Evolutionary conservation across 306 rosid species (phyloP), one percentile per base, ranked within the genome.

Genomic region (Cicer pinnatifidum): DNA sequence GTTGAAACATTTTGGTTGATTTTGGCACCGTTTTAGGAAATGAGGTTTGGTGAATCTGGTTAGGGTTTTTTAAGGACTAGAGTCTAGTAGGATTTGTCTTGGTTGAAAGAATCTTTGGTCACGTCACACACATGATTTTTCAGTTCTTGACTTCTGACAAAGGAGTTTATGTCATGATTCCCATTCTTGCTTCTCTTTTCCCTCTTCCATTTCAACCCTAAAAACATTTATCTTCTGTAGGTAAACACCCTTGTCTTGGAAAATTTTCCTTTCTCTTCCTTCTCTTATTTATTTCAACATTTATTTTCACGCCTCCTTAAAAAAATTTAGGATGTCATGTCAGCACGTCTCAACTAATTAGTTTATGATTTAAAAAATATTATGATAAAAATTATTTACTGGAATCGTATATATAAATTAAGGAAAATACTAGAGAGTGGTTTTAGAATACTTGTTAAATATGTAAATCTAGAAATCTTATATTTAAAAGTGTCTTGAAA

Each of bases 81-180:
- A 28, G 33, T 28, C 33, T 28, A 28, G 33, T 28, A 28, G 74
- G 87, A 80, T 75, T 72, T 71, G 83, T 60, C 75, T 81, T 69
- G 60, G 78, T 76, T 76, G 58, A 63, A 67, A 78, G 89, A 87
- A 91, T 91, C 97, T 91, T 87, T 84, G 87, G 89, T 86, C 91
- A 86, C 92, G 89, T 89, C 97, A 89, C 76, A 89, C 83, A 71
- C 88, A 80, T 64, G 88, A 84, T 90, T 82, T 90, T 86, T 86
- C 85, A 68, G 89, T 90, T 82, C 88, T 81, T 85, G 84, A 83
- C 72, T 50, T 85, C 91, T 89, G 92, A 89, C 92, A 89, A 82
- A 85, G 67, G 85, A 80, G 76, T 85, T 85, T 71, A 82, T 82
- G 87, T 83, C 88, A 84, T 85, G 89, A 90, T 79, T 85, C 86